These are phyloP conservation scores for Candida gorgasii DNA, from an alignment of 805 yeast genomes.

Conservation along the genomic window DNA sequence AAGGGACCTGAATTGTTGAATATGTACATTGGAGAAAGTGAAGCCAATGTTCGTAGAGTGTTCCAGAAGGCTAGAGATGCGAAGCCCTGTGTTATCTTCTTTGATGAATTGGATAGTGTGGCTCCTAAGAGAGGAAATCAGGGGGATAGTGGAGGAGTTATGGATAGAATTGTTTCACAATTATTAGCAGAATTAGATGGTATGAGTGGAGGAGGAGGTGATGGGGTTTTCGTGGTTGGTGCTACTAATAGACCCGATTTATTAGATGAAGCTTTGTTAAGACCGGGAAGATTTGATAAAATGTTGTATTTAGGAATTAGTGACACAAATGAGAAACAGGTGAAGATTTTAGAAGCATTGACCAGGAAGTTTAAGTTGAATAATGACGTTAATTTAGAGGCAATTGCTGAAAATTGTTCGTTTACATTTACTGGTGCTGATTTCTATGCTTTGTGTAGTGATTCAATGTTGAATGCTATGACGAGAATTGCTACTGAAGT, in stretches of 20 bases:
- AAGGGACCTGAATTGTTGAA: slow-evolving; percentile 96
- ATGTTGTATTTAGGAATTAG: slow-evolving; percentile 91
- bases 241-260: slow-evolving; percentile 97
- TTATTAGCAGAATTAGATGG: slow-evolving; percentile 94
- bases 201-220: slow-evolving; percentile 70
- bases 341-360: slow-evolving; percentile 80
- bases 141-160: slow-evolving; percentile 98
- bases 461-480: slow-evolving; percentile 96
- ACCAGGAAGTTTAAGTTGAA: slow-evolving; percentile 77
- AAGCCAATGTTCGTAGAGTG: slow-evolving; percentile 92
- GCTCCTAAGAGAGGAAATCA: slow-evolving; percentile 99
- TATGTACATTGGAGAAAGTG: slow-evolving; percentile 98
- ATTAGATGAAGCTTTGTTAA: slow-evolving; percentile 85
- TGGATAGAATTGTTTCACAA: slow-evolving; percentile 98
- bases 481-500: slow-evolving; percentile 78
- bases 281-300: slow-evolving; percentile 96
- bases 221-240: slow-evolving; percentile 96
- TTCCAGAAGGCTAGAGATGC: slow-evolving; percentile 96
- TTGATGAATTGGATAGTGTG: slow-evolving; percentile 96
- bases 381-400: slow-evolving; percentile 55
- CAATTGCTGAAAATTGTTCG: slow-evolving; percentile 71
- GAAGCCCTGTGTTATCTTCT: slow-evolving; percentile 94
- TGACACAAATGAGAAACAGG: slow-evolving; percentile 87
- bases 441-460: slow-evolving; percentile 93
- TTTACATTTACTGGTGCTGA: slow-evolving; percentile 98